Percentiles rank a stretch among this genome's conserved stretches.
phyloP scores from a whole-genome alignment of 257 asterid species.

The Haberlea rhodopensis region DNA sequence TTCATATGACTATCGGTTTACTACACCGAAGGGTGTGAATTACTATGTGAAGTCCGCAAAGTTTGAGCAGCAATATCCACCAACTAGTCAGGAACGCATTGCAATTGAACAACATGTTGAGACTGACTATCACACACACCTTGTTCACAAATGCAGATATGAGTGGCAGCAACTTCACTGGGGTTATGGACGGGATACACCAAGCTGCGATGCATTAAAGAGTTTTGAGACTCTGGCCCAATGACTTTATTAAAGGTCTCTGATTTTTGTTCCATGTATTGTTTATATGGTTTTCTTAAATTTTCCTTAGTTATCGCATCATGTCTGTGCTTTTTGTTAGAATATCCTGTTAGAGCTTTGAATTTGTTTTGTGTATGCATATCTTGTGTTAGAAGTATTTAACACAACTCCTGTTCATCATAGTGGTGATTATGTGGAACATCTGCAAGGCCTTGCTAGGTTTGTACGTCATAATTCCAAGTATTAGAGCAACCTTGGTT shows the following conservation, averaged over 20 bases:
- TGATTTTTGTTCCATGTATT: background rate
- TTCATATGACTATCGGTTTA: slow-evolving; percentile 45
- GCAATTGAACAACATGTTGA: slow-evolving; percentile 65
- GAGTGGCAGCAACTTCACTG: slow-evolving; percentile 79
- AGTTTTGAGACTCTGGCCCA: slow-evolving; percentile 56
- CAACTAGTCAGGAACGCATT: slow-evolving; percentile 49
- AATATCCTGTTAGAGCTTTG: background rate
- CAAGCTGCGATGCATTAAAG: slow-evolving; percentile 81
- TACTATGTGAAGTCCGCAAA: slow-evolving; percentile 62
- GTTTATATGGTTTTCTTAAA: slow-evolving; percentile 10
- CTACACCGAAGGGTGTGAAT: slow-evolving; percentile 76
- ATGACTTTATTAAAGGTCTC: slow-evolving; percentile 43
- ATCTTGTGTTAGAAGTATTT: slow-evolving; percentile 8
- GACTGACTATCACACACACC: slow-evolving; percentile 54
- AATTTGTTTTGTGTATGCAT: background rate
- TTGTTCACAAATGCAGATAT: slow-evolving; percentile 69
- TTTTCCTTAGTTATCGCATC: slow-evolving; percentile 9
- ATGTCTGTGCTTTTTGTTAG: background rate
- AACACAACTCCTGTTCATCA: background rate
- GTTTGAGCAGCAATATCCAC: slow-evolving; percentile 78
- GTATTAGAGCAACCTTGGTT: slow-evolving; percentile 2
- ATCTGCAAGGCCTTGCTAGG: background rate
- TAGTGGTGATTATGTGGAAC: background rate
- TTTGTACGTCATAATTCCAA: background rate
- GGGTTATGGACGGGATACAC: slow-evolving; percentile 77